These are phyloP conservation scores for Wickerhamiella musiphila DNA, from an alignment of 805 yeast genomes.

Conservation along the genomic window DNA sequence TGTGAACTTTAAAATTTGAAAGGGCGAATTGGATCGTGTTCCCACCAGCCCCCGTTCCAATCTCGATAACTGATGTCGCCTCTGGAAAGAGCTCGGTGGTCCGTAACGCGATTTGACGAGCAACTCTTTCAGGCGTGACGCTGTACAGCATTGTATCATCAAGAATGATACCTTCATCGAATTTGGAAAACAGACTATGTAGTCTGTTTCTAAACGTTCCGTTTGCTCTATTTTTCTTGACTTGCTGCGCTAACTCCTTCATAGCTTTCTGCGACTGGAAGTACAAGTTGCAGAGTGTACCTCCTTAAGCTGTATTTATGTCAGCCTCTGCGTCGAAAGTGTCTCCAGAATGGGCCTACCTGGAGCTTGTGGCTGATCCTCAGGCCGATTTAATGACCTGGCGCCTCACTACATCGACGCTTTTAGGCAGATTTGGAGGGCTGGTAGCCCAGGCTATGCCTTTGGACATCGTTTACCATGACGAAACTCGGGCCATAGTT, in stretches of 20 bases:
- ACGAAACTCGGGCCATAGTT: constrained; percentile 7
- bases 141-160: constrained; percentile 69
- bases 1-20: constrained; percentile 20
- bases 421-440: constrained; percentile 17
- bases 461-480: constrained; percentile 14
- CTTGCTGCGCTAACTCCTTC: not conserved
- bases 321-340: too few species aligned
- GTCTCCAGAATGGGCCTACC: constrained; percentile 21
- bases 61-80: constrained; percentile 31
- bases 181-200: constrained; percentile 40
- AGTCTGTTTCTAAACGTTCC: constrained; percentile 24
- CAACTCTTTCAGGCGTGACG: constrained; percentile 69
- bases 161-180: constrained; percentile 51
- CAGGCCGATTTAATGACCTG: constrained; percentile 18
- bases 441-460: constrained; percentile 18
- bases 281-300: not conserved
- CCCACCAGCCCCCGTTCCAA: constrained; percentile 83
- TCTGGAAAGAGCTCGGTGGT: constrained; percentile 10
- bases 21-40: constrained; percentile 57
- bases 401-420: constrained; percentile 14
- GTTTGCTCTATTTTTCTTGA: not conserved
- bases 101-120: constrained; percentile 26
- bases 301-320: not conserved
- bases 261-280: not conserved
- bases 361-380: constrained; percentile 14